Evolutionary conservation across 192 early-diverging fungal species (phyloP).

Genomic region (Chytriomyces sp.): DNA sequence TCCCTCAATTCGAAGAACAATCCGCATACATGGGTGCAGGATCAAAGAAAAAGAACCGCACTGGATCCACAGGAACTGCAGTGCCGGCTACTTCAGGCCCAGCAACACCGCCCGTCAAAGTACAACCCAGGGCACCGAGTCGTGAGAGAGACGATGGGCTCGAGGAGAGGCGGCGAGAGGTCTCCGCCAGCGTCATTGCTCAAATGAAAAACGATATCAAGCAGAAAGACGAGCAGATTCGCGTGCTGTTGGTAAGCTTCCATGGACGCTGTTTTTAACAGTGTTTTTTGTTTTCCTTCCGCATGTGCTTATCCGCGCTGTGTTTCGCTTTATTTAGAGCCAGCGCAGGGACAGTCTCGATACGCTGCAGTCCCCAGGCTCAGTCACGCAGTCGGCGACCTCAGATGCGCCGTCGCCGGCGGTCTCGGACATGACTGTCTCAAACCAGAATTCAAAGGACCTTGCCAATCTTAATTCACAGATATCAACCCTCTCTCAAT

Average conservation of each 20-base stretch:
- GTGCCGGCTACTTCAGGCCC: too few relatives aligned
- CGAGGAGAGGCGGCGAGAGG: neutral
- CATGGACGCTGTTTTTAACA: neutral
- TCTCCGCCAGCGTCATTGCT: neutral
- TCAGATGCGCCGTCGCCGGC: neutral
- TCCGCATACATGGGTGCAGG: too few relatives aligned
- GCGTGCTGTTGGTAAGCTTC: neutral
- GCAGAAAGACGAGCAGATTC: slow-evolving; percentile 1
- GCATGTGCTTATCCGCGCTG: neutral
- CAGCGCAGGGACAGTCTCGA: slow-evolving; percentile 6
- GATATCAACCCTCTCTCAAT: neutral
- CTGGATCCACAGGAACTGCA: too few relatives aligned
- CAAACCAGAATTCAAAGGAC: neutral
- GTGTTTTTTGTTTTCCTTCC: neutral
- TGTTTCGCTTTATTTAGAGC: neutral
- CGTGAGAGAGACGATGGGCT: too few relatives aligned
- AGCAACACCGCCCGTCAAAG: too few relatives aligned
- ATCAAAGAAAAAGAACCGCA: too few relatives aligned
- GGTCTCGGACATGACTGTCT: neutral
- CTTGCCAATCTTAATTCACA: neutral
- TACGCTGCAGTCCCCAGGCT: neutral
- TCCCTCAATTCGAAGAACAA: too few relatives aligned
- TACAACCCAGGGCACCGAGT: too few relatives aligned
- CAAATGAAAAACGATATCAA: neutral
- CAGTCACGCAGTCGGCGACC: neutral